phyloP scores from a whole-genome alignment of 495 filamentous ascomycete genomes.

The Podospora australis region DNA sequence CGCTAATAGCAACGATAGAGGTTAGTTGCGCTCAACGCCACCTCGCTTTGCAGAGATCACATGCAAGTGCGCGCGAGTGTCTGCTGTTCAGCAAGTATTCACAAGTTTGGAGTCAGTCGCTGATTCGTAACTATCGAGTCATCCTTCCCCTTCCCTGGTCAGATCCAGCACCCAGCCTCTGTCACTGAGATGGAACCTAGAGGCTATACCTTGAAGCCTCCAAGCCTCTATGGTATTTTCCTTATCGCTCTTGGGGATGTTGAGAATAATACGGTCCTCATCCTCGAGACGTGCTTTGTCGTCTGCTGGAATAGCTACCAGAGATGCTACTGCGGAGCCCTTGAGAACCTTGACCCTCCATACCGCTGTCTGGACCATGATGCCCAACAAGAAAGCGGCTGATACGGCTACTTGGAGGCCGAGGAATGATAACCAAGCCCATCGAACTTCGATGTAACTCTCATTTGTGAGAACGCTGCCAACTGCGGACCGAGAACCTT shows the following conservation, averaged over 20 bases:
- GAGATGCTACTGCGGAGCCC: slow-evolving; percentile 14
- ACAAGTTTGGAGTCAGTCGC: too few species aligned
- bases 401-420: slow-evolving; percentile 14
- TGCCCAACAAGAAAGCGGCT: slow-evolving; percentile 14
- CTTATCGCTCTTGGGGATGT: background rate
- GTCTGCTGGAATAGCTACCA: slow-evolving; percentile 19
- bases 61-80: too few species aligned
- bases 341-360: slow-evolving; percentile 24
- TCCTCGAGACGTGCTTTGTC: slow-evolving; percentile 17
- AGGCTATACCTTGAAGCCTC: background rate
- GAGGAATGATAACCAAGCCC: slow-evolving; percentile 21
- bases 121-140: too few species aligned
- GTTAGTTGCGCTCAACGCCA: too few species aligned
- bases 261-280: slow-evolving; percentile 3
- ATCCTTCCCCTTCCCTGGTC: too few species aligned
- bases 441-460: slow-evolving; percentile 18
- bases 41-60: too few species aligned
- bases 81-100: too few species aligned
- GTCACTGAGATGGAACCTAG: too few species aligned
- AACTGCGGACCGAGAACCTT: too few species aligned
- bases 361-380: slow-evolving; percentile 25
- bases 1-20: too few species aligned
- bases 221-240: background rate
- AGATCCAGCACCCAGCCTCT: too few species aligned
- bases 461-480: slow-evolving; percentile 12